Base-by-base conservation (phyloP, 805 yeast species). In the Yarrowia alimentaria region DNA sequence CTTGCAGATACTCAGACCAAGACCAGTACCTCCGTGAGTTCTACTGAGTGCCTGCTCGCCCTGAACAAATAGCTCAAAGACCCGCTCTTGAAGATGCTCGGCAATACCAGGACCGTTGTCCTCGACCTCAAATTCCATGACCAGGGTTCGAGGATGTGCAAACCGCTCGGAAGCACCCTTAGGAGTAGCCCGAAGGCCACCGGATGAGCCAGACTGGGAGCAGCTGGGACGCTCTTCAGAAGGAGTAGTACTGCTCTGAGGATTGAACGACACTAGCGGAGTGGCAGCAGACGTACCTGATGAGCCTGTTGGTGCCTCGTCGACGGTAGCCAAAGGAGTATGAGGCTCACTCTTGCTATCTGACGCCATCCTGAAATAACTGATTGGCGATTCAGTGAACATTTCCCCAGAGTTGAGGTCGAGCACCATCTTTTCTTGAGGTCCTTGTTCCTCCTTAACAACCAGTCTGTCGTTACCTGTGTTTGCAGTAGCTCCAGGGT, bases 41-140 rank as follows among this genome's bases (percentile, higher is more conserved):
- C 50, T 13, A 22, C 37, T 30, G 10, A 90, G 73, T 0, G 96
- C 88, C 64, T 88, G 96, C 61, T 91, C 98, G 43, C 98, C 98
- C 68, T 91, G 99, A 16, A 88, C 87, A 69, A 91, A 91, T 1
- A 96, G 96, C 62, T 91, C 96, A 66, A 91, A 91, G 1, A 91
- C 91, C 54, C 84, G 80, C 33, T 82, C 83, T 61, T 88, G 95
- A 49, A 87, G 68, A 0, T 80, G 77, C 18, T 82, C 79, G 30
- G 85, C 89, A 40, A 91, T 90, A 53, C 99, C 99, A 1, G 95
- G 86, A 6, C 99, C 98, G 0, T 93, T 85, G 63, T 91, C 99
- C 22, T 74, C 74, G 9, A 93, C 95, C 53, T 80, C 81, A 34
- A 91, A 75, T 59, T 83, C 85, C 30, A 83, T 61, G 4, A 55